These are phyloP conservation scores for Andalucia godoyi DNA, from an alignment of 78 protist genomes.

Conservation along the genomic window DNA sequence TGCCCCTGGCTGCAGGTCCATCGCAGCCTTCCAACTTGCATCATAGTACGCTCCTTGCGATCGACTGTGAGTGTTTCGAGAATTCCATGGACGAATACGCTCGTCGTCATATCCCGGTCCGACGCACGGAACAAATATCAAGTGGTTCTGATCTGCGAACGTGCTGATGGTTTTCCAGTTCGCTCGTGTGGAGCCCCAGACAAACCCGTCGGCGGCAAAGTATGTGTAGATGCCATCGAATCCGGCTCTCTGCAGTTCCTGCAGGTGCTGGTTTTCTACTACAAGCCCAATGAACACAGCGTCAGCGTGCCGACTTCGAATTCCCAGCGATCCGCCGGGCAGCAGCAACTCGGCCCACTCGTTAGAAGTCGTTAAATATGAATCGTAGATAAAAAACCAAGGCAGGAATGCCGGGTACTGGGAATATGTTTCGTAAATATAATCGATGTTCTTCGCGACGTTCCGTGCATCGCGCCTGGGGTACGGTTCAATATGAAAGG, in stretches of 20 bases:
- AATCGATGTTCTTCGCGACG: conserved; percentile 5
- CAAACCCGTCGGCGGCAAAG: conserved; percentile 37
- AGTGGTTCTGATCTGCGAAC: background rate
- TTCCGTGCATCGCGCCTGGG: conserved; percentile 8
- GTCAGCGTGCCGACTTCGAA: conserved; percentile 15
- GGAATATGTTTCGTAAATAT: conserved; percentile 5
- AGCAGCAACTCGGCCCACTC: conserved; percentile 24
- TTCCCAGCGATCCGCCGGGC: background rate
- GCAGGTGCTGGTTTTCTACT: background rate
- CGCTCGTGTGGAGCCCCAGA: conserved; percentile 17
- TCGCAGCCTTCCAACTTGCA: background rate
- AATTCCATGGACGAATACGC: conserved; percentile 46
- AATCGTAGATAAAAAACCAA: conserved; percentile 21
- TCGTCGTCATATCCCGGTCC: conserved; percentile 46
- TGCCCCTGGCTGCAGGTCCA: background rate
- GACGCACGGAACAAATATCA: conserved; percentile 18
- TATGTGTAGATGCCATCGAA: conserved; percentile 48
- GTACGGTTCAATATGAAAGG: conserved; percentile 43
- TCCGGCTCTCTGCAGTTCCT: background rate
- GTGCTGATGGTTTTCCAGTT: conserved; percentile 11
- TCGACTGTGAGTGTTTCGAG: conserved; percentile 1
- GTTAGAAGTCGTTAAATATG: conserved; percentile 3
- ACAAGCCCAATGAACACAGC: background rate
- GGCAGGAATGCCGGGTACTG: conserved; percentile 25
- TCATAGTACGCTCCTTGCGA: conserved; percentile 15